Base-by-base conservation (phyloP, 2,329 filamentous ascomycete genomes). In the Fusarium graminum region DNA sequence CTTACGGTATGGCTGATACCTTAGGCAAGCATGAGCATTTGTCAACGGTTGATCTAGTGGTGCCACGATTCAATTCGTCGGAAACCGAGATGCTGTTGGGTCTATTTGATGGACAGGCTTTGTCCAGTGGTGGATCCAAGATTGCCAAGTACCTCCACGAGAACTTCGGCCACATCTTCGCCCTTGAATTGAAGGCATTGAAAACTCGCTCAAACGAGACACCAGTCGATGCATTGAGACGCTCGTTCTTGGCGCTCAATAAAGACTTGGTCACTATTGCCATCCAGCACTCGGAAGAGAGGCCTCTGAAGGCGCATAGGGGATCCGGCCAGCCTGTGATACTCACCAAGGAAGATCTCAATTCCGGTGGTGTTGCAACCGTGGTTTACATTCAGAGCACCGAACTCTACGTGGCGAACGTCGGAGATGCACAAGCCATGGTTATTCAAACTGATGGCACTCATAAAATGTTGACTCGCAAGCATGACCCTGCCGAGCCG, bases 1-100 rank as follows among this genome's bases (percentile, higher is more conserved):
- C 93, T 2, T 99, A 99, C 74, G 95, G 95, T 63, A 97, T 99
- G 94, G 95, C 95, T 9, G 95, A 99, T 79, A 96, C 92, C 14
- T 83, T 99, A 14, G 95, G 95, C 38, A 92, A 89, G 74, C 94
- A 94, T 71, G 95, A 99, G 78, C 95, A 99, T 76, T 81, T 99
- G 50, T 98, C 95, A 7, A 97, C 94, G 4, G 90, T 98, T 59
- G 95, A 99, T 76, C 90, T 99, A 80, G 93, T 99, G 19, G 92
- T 98, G 29, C 95, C 95, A 12, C 88, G 92, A 43, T 95, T 97
- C 80, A 91, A 94, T 74, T 92, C 93, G 16, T 92, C 91, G 51
- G 93, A 98, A 69, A 90, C 92, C 41, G 94, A 98, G 77, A 94
- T 92, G 42, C 84, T 99, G 3, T 81, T 99, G 43, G 95, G 94